These are phyloP conservation scores for Maudiozyma barnettii DNA, from an alignment of 805 yeast genomes.

Conservation along the genomic window DNA sequence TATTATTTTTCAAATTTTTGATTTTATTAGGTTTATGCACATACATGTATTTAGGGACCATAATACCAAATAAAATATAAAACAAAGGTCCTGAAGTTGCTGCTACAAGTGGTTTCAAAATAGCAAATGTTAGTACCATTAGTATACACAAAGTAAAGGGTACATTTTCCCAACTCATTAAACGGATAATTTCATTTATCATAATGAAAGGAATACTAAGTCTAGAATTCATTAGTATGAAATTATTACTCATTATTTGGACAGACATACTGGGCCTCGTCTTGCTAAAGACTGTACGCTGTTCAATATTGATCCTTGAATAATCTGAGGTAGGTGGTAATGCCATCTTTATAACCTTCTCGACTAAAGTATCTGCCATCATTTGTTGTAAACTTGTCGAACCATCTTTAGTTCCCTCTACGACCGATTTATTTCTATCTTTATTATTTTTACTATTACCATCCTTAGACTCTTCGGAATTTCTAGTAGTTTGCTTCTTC, in stretches of 20 bases:
- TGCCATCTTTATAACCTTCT: conserved; percentile 60
- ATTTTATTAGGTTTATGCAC: conserved; percentile 53
- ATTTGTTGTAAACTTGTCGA: conserved; percentile 24
- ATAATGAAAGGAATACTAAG: conserved; percentile 51
- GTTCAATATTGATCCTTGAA: conserved; percentile 36
- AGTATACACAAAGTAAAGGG: conserved; percentile 51
- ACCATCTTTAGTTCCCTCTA: neutral
- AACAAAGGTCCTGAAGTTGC: conserved; percentile 46
- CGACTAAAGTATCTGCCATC: conserved; percentile 63
- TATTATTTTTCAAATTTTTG: conserved; percentile 30
- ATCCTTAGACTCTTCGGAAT: neutral
- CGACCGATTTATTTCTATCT: neutral
- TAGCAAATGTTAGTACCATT: conserved; percentile 39
- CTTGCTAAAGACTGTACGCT: conserved; percentile 51
- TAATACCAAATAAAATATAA: conserved; percentile 41
- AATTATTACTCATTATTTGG: conserved; percentile 58
- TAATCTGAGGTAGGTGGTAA: conserved; percentile 52
- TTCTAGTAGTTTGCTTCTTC: neutral
- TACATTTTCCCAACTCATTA: conserved; percentile 59
- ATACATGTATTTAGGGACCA: conserved; percentile 58
- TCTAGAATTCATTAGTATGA: conserved; percentile 53
- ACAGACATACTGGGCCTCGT: conserved; percentile 61
- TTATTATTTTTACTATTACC: neutral
- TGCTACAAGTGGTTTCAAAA: conserved; percentile 51
- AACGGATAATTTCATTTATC: conserved; percentile 45